phyloP scores from a whole-genome alignment of 2,329 filamentous ascomycete species.

The Pseudonectria foliicola region DNA sequence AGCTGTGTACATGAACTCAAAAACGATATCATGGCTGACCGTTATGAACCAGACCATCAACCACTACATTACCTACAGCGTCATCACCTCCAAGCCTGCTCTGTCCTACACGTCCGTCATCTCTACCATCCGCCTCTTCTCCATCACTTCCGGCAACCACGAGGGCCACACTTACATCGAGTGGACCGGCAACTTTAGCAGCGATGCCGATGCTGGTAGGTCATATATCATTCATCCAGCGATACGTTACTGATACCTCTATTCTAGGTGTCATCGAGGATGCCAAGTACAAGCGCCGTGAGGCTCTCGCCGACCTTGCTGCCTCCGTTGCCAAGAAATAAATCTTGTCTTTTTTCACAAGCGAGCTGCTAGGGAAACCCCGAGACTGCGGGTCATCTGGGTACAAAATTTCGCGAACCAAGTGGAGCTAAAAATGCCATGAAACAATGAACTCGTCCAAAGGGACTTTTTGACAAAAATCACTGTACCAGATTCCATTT shows the following conservation, averaged over 20 bases:
- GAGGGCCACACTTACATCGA: conserved; percentile 60
- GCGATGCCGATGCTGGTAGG: conserved; percentile 62
- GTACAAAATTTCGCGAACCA: too few relatives aligned
- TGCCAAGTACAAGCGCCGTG: conserved; percentile 69
- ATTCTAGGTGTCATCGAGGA: conserved; percentile 60
- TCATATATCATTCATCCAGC: conserved; percentile 3
- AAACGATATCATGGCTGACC: not conserved
- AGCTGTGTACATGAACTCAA: conserved; percentile 12
- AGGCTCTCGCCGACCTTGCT: conserved; percentile 60
- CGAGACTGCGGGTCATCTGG: too few relatives aligned
- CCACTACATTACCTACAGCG: conserved; percentile 68
- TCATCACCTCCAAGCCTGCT: conserved; percentile 60
- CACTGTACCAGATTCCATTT: too few relatives aligned
- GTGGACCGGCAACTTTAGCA: conserved; percentile 64
- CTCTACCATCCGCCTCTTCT: conserved; percentile 58
- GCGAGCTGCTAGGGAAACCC: too few relatives aligned
- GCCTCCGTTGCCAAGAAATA: conserved; percentile 34
- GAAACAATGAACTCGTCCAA: too few relatives aligned
- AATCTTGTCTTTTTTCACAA: not conserved
- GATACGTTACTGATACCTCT: conserved; percentile 7
- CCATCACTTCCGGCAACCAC: conserved; percentile 58
- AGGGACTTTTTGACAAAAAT: too few relatives aligned
- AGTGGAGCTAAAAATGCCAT: too few relatives aligned
- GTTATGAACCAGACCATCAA: conserved; percentile 51
- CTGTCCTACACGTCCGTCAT: conserved; percentile 60